Conservation (phyloP, 2,329 filamentous ascomycete species). For the Phialocephala subalpina region DNA sequence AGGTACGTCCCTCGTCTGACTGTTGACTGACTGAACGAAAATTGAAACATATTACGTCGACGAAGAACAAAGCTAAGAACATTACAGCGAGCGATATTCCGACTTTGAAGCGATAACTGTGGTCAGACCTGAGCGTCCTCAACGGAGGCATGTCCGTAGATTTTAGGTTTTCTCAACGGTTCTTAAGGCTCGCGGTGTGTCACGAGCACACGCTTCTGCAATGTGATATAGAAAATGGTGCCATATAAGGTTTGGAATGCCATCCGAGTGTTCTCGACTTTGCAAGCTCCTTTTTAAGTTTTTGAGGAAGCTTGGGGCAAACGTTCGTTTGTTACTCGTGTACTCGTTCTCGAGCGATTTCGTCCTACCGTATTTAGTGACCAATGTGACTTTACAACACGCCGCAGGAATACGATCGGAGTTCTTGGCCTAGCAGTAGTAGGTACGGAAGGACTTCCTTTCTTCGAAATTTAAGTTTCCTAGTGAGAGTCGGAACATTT, state of each 20-base stretch:
- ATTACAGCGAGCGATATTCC: not conserved
- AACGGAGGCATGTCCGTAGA: not conserved
- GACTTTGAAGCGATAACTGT: not conserved
- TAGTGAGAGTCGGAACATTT: not conserved
- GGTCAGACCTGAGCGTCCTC: not conserved
- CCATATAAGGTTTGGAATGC: too few relatives aligned
- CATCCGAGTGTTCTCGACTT: not conserved
- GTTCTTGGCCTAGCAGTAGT: too few relatives aligned
- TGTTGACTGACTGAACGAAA: too few relatives aligned
- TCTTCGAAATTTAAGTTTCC: not conserved
- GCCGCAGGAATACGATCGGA: too few relatives aligned
- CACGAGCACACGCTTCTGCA: not conserved
- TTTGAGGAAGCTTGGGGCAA: not conserved
- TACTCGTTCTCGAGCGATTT: not conserved
- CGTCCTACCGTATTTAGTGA: too few relatives aligned
- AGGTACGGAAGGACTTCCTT: too few relatives aligned
- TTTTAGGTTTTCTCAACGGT: not conserved
- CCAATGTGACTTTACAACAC: too few relatives aligned
- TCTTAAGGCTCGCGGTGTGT: too few relatives aligned
- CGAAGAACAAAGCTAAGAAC: not conserved
- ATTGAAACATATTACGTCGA: too few relatives aligned
- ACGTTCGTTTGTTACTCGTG: not conserved
- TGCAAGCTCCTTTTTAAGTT: not conserved
- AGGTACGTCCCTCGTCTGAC: too few relatives aligned
- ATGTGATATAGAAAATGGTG: not conserved